Conservation (phyloP, 352 stramenopile species). For the Globisporangium takayamanum region DNA sequence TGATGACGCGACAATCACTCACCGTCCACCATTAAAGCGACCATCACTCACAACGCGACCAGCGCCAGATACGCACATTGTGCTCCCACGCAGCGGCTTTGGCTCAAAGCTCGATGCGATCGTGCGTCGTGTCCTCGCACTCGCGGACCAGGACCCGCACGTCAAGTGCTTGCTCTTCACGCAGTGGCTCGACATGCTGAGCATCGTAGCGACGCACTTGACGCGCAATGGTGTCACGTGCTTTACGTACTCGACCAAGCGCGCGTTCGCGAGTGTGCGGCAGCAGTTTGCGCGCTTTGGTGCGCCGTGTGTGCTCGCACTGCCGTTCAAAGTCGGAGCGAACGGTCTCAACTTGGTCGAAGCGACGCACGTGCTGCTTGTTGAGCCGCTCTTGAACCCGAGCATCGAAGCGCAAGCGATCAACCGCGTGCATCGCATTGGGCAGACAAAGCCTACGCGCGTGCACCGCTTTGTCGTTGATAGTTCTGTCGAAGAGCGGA, state of each 20-base stretch:
- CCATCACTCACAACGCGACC: slow-evolving; percentile 2
- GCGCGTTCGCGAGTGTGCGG: slow-evolving; percentile 34
- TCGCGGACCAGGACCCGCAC: slow-evolving; percentile 39
- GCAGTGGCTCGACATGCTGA: slow-evolving; percentile 89
- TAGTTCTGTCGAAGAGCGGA: slow-evolving; percentile 86
- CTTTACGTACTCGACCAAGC: slow-evolving; percentile 63
- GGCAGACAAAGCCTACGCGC: slow-evolving; percentile 74
- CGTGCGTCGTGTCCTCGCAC: slow-evolving; percentile 32
- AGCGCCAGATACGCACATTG: slow-evolving; percentile 8
- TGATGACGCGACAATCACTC: slow-evolving; percentile 4
- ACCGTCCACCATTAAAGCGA: neutral
- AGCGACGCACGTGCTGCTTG: slow-evolving; percentile 87
- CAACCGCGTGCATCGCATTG: slow-evolving; percentile 88
- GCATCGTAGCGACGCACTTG: slow-evolving; percentile 24
- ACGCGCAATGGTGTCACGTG: slow-evolving; percentile 50
- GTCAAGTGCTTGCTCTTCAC: slow-evolving; percentile 90
- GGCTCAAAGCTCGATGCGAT: slow-evolving; percentile 73
- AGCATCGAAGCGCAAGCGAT: slow-evolving; percentile 86
- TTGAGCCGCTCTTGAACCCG: slow-evolving; percentile 87
- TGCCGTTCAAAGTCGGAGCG: slow-evolving; percentile 85
- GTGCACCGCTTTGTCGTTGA: slow-evolving; percentile 89
- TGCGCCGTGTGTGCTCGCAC: slow-evolving; percentile 51
- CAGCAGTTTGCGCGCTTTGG: slow-evolving; percentile 46
- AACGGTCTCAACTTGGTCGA: slow-evolving; percentile 92
- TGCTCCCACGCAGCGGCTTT: slow-evolving; percentile 24